These are phyloP conservation scores for Perkinsus olseni DNA, from an alignment of 169 alveolate species.

Conservation along the genomic window DNA sequence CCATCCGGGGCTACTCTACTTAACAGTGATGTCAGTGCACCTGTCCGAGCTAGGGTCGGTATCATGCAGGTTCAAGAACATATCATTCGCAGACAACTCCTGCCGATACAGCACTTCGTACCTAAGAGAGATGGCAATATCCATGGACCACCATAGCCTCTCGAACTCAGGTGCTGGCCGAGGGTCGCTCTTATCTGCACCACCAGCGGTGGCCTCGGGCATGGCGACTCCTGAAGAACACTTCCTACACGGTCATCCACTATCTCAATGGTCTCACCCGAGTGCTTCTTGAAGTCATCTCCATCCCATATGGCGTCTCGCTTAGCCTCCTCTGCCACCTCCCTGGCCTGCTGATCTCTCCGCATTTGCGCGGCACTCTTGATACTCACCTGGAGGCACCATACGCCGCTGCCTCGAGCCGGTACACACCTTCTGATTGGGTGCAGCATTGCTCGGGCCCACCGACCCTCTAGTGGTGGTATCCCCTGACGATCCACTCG, in stretches of 20 bases:
- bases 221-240: not conserved
- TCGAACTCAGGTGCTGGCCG: not conserved
- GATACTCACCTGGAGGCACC: not conserved
- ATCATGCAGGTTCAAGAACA: not conserved
- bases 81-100: not conserved
- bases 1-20: not conserved
- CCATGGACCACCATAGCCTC: not conserved
- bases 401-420: not conserved
- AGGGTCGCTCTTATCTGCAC: not conserved
- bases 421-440: not conserved
- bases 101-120: not conserved
- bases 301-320: not conserved
- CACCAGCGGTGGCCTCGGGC: not conserved
- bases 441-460: not conserved
- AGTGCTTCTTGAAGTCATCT: not conserved
- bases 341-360: not conserved
- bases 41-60: not conserved
- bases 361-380: not conserved
- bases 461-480: not conserved
- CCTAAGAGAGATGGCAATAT: not conserved
- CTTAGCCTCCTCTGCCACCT: not conserved
- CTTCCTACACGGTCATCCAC: not conserved
- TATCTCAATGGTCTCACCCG: not conserved
- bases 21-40: not conserved
- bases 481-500: not conserved